A percentile compares a stretch with the other conserved stretches of the same genome.
These are phyloP conservation scores for Alternaria sp. DNA, from an alignment of 2,329 filamentous ascomycete species.

Conservation along the genomic window DNA sequence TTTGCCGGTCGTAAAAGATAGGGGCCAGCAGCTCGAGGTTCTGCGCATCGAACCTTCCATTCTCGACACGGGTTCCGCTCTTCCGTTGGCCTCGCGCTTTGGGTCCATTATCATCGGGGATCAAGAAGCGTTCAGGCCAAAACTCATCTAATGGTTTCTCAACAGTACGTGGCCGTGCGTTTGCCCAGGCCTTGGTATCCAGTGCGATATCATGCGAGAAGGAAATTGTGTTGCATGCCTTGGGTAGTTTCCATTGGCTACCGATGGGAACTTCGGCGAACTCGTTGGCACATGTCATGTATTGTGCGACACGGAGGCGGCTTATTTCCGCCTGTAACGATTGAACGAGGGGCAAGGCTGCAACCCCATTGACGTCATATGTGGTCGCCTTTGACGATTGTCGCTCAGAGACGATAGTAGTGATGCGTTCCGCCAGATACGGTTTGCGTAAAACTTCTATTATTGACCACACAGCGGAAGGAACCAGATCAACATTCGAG, in stretches of 20 bases:
- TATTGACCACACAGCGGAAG: slow-evolving; percentile 37
- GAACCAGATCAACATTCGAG: slow-evolving; percentile 23
- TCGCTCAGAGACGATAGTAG: slow-evolving; percentile 17
- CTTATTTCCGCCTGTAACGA: slow-evolving; percentile 38
- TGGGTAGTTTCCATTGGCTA: slow-evolving; percentile 32
- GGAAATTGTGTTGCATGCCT: slow-evolving; percentile 23
- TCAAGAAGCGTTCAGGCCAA: slow-evolving; percentile 39
- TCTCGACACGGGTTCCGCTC: slow-evolving; percentile 2
- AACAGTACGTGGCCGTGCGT: slow-evolving; percentile 24
- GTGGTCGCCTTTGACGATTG: slow-evolving; percentile 15
- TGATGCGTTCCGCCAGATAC: slow-evolving; percentile 27
- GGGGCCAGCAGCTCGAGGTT: slow-evolving; percentile 26
- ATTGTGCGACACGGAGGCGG: slow-evolving; percentile 31
- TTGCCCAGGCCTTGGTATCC: slow-evolving; percentile 35
- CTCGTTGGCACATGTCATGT: slow-evolving; percentile 19
- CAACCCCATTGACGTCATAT: slow-evolving; percentile 29
- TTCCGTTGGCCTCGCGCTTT: slow-evolving; percentile 2
- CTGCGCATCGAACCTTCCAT: slow-evolving; percentile 25
- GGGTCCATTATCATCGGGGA: slow-evolving; percentile 10
- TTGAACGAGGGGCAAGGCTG: slow-evolving; percentile 29
- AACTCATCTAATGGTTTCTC: slow-evolving; percentile 37
- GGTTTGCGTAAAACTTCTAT: slow-evolving; percentile 36
- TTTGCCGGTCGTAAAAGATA: slow-evolving; percentile 12
- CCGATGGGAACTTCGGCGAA: slow-evolving; percentile 29
- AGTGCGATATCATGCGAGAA: slow-evolving; percentile 39